Conservation (phyloP, 192 early-diverging fungal genomes). For the Phlyctochytrium planicorne region DNA sequence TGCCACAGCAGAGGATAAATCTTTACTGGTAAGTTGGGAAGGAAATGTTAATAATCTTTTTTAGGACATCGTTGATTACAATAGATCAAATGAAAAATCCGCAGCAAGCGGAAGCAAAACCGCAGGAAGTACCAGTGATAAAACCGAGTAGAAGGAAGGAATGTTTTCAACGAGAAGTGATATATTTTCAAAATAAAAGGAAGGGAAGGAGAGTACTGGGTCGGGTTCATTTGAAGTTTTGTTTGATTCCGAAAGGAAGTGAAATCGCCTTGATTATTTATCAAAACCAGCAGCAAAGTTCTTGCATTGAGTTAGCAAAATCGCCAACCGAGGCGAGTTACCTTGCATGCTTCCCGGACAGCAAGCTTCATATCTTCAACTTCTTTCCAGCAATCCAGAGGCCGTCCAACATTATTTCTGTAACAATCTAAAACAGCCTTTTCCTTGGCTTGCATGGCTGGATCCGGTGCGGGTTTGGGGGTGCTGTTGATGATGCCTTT, state of each 20-base stretch:
- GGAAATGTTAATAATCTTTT: too few species aligned
- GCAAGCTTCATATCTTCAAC: conserved; percentile 57
- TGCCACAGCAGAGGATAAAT: too few species aligned
- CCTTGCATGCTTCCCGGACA: conserved; percentile 38
- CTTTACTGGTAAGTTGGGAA: too few species aligned
- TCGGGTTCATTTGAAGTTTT: neutral
- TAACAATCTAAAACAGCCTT: conserved; percentile 40
- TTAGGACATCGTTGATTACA: too few species aligned
- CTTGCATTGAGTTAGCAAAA: neutral
- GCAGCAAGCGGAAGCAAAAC: too few species aligned
- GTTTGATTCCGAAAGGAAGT: neutral
- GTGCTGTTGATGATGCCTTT: conserved; percentile 16
- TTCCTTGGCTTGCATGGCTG: conserved; percentile 13
- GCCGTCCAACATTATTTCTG: conserved; percentile 44
- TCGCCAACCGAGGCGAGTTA: neutral
- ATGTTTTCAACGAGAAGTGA: too few species aligned
- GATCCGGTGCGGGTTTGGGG: conserved; percentile 20
- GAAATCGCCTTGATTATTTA: neutral
- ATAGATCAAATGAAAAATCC: too few species aligned
- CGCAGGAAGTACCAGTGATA: too few species aligned
- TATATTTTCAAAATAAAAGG: neutral
- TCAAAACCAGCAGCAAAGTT: neutral
- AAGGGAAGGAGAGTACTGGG: neutral
- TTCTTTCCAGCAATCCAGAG: conserved; percentile 66
- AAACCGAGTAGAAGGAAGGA: too few species aligned